phyloP scores from a whole-genome alignment of 176 grass and related monocot genomes.

The Thalia dealbata region DNA sequence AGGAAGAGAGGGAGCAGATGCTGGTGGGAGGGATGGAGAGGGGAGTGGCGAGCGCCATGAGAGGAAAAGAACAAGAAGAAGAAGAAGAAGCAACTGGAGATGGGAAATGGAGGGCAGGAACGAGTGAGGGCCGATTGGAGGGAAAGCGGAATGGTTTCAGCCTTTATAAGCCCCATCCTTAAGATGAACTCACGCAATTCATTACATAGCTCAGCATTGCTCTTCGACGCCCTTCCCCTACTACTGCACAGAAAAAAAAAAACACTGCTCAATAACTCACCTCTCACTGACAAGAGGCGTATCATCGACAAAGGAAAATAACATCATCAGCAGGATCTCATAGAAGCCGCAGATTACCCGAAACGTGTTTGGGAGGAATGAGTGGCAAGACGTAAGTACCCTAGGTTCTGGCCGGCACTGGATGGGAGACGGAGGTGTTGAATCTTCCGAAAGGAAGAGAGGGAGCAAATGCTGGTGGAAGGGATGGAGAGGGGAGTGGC shows the following conservation, averaged over 20 bases:
- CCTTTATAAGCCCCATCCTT: background rate
- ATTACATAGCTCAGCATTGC: conserved; percentile 19
- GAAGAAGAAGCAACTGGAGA: background rate
- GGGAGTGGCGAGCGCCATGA: background rate
- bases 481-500: background rate
- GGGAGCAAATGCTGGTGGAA: background rate
- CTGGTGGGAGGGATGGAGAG: background rate
- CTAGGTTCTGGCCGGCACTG: background rate
- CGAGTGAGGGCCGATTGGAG: background rate
- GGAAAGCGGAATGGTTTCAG: background rate
- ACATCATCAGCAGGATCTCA: too few species aligned
- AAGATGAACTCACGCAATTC: conserved; percentile 29
- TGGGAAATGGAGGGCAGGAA: background rate
- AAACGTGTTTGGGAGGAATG: background rate
- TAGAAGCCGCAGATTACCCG: background rate
- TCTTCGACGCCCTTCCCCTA: conserved; percentile 27
- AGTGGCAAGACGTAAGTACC: background rate
- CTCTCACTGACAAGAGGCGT: background rate
- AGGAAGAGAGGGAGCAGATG: background rate
- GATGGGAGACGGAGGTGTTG: background rate
- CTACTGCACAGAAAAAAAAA: background rate
- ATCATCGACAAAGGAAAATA: background rate
- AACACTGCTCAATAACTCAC: background rate
- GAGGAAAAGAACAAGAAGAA: background rate
- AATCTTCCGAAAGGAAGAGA: background rate